A percentile compares a stretch with the other conserved stretches of the same genome.
These are phyloP conservation scores for Marasmius tenuissimus DNA, from an alignment of 1,284 basidiomycete genomes.

Conservation along the genomic window DNA sequence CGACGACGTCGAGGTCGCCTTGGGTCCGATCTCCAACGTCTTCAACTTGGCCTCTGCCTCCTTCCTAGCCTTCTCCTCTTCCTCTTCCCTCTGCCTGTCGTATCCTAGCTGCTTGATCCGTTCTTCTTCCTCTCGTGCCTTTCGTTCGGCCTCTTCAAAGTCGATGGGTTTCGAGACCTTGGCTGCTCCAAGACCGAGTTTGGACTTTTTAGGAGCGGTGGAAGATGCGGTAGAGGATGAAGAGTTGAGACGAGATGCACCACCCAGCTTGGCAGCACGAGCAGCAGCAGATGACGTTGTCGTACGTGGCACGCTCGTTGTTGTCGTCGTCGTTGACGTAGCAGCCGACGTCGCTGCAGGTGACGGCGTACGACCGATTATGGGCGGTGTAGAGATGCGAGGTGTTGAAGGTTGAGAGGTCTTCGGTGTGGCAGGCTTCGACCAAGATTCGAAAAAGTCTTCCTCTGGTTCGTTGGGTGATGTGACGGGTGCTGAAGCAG, in stretches of 20 bases:
- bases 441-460: slow-evolving; percentile 97
- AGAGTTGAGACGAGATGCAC: slow-evolving; percentile 57
- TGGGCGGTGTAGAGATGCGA: slow-evolving; percentile 50
- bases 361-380: slow-evolving; percentile 52
- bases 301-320: slow-evolving; percentile 50
- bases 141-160: slow-evolving; percentile 89
- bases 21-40: slow-evolving; percentile 38
- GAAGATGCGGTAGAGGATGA: slow-evolving; percentile 37
- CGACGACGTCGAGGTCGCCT: slow-evolving; percentile 30
- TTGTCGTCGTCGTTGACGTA: slow-evolving; percentile 30
- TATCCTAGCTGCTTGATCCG: slow-evolving; percentile 88
- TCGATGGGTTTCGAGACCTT: slow-evolving; percentile 77
- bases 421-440: slow-evolving; percentile 73
- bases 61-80: slow-evolving; percentile 60
- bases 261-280: slow-evolving; percentile 44
- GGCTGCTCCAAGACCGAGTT: slow-evolving; percentile 84
- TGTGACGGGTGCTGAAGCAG: slow-evolving; percentile 21
- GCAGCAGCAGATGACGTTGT: slow-evolving; percentile 61
- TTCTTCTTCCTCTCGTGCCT: slow-evolving; percentile 87
- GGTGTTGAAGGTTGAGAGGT: slow-evolving; percentile 51
- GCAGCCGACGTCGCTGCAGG: slow-evolving; percentile 32
- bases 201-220: slow-evolving; percentile 56
- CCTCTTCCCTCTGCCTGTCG: slow-evolving; percentile 79
- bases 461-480: slow-evolving; percentile 60
- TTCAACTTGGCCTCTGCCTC: slow-evolving; percentile 50